Base-by-base conservation (phyloP, 352 stramenopile genomes). In the Phytopythium boreale region DNA sequence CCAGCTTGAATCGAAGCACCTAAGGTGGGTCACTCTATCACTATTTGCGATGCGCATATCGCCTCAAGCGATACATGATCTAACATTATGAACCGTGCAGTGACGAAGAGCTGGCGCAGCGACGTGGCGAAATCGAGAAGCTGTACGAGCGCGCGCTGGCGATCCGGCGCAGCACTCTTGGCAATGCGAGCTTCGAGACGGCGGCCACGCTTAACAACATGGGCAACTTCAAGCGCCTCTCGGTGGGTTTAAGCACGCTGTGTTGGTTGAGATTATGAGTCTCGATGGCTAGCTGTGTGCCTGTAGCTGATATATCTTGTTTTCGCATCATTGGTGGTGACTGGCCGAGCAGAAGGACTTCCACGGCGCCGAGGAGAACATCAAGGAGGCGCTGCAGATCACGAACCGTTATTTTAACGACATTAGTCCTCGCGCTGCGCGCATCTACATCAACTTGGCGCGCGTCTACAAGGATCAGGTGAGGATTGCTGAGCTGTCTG, bases 161-260 rank as follows among this genome's bases (percentile, higher is more conserved):
- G 27, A 94, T 94, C 65, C 83, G 86, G 46, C 74, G 84, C 6
- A 90, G 69, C 14, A 89, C 72, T 12, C 72, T 94, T 34, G 85
- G 85, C 0, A 91, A 90, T 34, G 80, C 84, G 43, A 94, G 81
- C 66, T 86, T 91, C 19, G 86, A 94, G 62, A 92, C 83, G 1
- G 86, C 86, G 8, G 79, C 86, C 7, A 94, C 83, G 15, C 61
- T 94, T 8, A 94, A 89, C 68, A 94, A 94, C 56, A 88, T 94
- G 29, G 86, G 86, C 39, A 94, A 89, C 66, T 90, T 89, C 72
- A 92, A 92, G 66, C 80, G 83, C 29, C 67, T 89, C 14, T 72
- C 80, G 69, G 83, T 93, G 63, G 49, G 67, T 66, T 10, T 17
- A 36, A 14, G 26, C 24, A 39, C 10, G 34, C 10, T 2, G 34